These are phyloP conservation scores for Penicillium sp. DNA, from an alignment of 2,329 filamentous ascomycete genomes.

Conservation along the genomic window DNA sequence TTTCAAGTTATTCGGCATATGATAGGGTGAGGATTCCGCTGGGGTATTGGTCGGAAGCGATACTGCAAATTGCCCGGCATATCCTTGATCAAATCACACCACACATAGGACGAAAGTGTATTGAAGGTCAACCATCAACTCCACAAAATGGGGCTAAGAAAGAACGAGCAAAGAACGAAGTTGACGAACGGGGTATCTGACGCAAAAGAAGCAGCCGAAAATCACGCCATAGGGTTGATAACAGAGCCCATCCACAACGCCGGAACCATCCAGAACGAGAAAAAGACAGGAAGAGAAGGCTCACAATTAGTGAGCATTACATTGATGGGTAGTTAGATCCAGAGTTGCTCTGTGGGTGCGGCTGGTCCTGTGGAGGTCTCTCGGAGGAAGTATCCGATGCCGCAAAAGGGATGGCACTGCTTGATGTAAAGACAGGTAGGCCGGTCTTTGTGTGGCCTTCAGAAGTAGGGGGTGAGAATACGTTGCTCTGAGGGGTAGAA, in stretches of 20 bases:
- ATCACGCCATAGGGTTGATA: not conserved
- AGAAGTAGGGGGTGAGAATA: constrained; percentile 31
- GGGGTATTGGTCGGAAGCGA: not conserved
- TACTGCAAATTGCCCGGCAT: too few relatives aligned
- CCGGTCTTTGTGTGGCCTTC: constrained; percentile 40
- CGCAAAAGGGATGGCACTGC: constrained; percentile 45
- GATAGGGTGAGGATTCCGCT: too few relatives aligned
- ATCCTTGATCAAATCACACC: too few relatives aligned
- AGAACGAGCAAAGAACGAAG: not conserved
- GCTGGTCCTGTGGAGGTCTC: not conserved
- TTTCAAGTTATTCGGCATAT: too few relatives aligned
- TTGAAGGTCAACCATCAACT: not conserved
- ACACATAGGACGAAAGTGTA: not conserved
- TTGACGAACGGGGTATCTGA: constrained; percentile 1
- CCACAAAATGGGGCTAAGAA: not conserved
- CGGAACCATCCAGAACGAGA: not conserved
- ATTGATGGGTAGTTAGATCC: not conserved
- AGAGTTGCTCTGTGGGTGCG: not conserved
- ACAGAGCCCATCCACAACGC: not conserved
- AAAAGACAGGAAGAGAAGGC: not conserved
- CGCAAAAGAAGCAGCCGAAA: not conserved
- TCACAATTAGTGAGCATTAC: not conserved
- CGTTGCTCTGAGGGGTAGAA: constrained; percentile 18
- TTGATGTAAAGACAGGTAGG: constrained; percentile 52
- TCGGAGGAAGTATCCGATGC: not conserved